A percentile compares a stretch with the other conserved stretches of the same genome.
These are phyloP conservation scores for Hansenula anomala DNA, from an alignment of 1,139 yeast species.

Conservation along the genomic window DNA sequence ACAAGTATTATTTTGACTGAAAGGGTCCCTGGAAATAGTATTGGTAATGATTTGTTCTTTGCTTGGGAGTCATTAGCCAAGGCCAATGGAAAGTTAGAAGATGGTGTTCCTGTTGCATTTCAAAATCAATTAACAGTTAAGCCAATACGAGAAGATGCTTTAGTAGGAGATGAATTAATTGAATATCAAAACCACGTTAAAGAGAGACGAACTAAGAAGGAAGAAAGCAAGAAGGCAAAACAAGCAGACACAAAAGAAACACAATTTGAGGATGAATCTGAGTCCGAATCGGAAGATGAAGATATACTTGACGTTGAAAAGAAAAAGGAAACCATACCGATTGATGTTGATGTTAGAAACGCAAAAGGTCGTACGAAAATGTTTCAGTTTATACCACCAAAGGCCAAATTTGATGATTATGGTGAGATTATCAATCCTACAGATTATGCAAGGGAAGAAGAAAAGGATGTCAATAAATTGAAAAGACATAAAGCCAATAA, in stretches of 20 bases:
- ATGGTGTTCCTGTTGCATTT: conserved; percentile 55
- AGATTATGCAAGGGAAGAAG: conserved; percentile 62
- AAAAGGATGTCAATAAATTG: conserved; percentile 24
- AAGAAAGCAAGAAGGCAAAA: conserved; percentile 23
- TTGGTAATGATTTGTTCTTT: conserved; percentile 42
- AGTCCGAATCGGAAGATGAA: conserved; percentile 29
- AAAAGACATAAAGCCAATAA: conserved; percentile 15
- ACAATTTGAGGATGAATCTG: conserved; percentile 29
- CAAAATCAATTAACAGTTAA: conserved; percentile 33
- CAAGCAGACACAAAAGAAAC: conserved; percentile 21
- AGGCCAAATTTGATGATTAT: conserved; percentile 73
- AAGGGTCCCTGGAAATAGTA: conserved; percentile 37
- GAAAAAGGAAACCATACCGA: conserved; percentile 23
- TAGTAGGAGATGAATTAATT: conserved; percentile 45
- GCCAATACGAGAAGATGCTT: conserved; percentile 42
- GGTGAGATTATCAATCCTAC: conserved; percentile 67
- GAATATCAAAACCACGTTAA: conserved; percentile 43
- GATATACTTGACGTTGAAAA: conserved; percentile 17
- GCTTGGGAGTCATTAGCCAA: conserved; percentile 52
- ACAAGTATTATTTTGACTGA: conserved; percentile 77
- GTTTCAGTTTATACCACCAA: conserved; percentile 67
- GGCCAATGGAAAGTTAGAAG: conserved; percentile 40
- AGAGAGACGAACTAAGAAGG: conserved; percentile 28
- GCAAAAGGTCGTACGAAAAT: conserved; percentile 63
- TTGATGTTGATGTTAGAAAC: conserved; percentile 63